Conservation (phyloP, 2,329 filamentous ascomycete species). For the Metarhizium guizhouense region DNA sequence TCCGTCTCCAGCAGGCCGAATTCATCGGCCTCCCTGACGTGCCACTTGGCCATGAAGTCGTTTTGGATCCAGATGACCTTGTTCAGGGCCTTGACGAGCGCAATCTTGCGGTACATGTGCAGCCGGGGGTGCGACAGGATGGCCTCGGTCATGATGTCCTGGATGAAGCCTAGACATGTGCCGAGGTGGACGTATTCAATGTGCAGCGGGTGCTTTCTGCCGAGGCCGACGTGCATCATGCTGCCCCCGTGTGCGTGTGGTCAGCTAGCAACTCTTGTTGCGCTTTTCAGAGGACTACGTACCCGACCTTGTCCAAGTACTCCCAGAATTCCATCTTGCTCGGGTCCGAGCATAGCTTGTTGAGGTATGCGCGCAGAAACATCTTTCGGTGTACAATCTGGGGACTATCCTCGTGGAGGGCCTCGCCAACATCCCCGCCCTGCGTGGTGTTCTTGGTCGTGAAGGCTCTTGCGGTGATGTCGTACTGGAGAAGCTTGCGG, state of each 20-base stretch:
- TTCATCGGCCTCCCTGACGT: slow-evolving; percentile 61
- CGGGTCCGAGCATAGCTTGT: slow-evolving; percentile 65
- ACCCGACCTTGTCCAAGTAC: slow-evolving; percentile 77
- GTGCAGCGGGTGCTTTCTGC: slow-evolving; percentile 61
- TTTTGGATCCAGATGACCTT: slow-evolving; percentile 88
- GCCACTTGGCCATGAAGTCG: slow-evolving; percentile 78
- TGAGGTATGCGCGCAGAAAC: slow-evolving; percentile 68
- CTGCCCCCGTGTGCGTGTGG: slow-evolving; percentile 19
- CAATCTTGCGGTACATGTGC: slow-evolving; percentile 58
- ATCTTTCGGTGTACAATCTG: slow-evolving; percentile 72
- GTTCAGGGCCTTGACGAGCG: slow-evolving; percentile 63
- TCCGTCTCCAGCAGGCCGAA: slow-evolving; percentile 36
- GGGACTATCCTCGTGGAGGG: slow-evolving; percentile 57
- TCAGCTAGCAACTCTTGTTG: background rate
- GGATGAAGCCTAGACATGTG: slow-evolving; percentile 62
- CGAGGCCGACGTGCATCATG: slow-evolving; percentile 75
- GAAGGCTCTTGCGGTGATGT: slow-evolving; percentile 74
- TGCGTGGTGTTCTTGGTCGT: slow-evolving; percentile 53
- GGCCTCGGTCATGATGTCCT: slow-evolving; percentile 69
- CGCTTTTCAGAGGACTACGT: slow-evolving; percentile 18
- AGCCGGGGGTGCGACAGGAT: slow-evolving; percentile 64
- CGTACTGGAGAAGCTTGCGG: slow-evolving; percentile 69
- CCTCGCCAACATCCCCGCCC: slow-evolving; percentile 57
- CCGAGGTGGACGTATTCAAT: slow-evolving; percentile 77
- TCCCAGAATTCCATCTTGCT: slow-evolving; percentile 73